Percentiles rank a stretch among this genome's conserved stretches.
Conservation (phyloP, 495 filamentous ascomycete species). For the Penicillium dipodomyicola region DNA sequence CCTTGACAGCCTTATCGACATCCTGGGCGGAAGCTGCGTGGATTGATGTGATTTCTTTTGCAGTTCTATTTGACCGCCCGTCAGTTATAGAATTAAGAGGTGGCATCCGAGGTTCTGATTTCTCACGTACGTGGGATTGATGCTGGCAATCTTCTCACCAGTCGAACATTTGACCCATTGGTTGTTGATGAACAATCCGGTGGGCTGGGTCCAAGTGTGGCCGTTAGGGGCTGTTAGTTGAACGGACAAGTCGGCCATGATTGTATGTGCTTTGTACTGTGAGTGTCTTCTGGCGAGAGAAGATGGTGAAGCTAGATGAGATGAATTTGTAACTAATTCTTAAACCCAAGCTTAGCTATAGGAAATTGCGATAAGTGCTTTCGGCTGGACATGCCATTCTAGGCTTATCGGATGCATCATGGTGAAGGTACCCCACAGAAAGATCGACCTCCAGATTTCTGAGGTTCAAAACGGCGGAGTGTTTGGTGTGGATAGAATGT, state of each 20-base stretch:
- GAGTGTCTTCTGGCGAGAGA: neutral
- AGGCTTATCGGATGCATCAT: neutral
- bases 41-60: conserved; percentile 77
- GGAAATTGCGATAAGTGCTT: conserved; percentile 10
- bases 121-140: conserved; percentile 73
- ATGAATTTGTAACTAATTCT: neutral
- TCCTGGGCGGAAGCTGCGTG: conserved; percentile 77
- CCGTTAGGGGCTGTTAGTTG: conserved; percentile 65
- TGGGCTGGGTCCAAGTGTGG: conserved; percentile 67
- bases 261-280: neutral
- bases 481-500: neutral
- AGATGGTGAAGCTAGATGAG: neutral
- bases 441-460: conserved; percentile 17
- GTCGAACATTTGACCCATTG: conserved; percentile 77
- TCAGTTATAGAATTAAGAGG: neutral
- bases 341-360: neutral
- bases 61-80: conserved; percentile 50
- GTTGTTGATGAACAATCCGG: conserved; percentile 92
- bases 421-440: conserved; percentile 6
- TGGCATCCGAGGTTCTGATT: conserved; percentile 5
- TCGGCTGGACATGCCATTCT: conserved; percentile 26
- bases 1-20: conserved; percentile 77
- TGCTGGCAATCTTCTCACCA: conserved; percentile 67
- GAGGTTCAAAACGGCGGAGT: conserved; percentile 4
- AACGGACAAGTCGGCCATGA: conserved; percentile 27